Conservation (phyloP, 305 asterid genomes). For the Caryopteris hybrid region DNA sequence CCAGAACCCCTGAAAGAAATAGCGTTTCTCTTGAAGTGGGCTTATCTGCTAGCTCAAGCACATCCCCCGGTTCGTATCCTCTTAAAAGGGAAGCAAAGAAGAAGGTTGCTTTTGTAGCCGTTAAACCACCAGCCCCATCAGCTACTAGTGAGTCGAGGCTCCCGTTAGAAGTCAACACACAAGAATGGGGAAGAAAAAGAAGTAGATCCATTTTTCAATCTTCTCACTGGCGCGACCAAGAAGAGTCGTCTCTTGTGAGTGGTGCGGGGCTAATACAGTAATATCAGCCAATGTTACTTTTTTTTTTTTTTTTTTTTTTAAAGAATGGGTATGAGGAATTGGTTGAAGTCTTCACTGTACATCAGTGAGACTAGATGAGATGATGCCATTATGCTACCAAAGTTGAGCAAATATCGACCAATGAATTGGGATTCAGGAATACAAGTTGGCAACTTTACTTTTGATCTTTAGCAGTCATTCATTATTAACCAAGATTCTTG, state of each 20-base stretch:
- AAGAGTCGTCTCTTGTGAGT: conserved; percentile 17
- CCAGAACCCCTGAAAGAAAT: conserved; percentile 13
- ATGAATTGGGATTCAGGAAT: too few species aligned
- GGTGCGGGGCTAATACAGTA: not conserved
- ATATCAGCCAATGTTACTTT: not conserved
- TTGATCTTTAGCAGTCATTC: too few species aligned
- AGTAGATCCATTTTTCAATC: conserved; percentile 49
- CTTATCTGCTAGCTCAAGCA: conserved; percentile 16
- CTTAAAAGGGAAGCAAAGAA: conserved; percentile 26
- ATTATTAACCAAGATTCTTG: too few species aligned
- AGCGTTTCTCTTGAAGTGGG: conserved; percentile 5
- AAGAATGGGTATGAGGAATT: too few species aligned
- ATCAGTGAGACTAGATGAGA: too few species aligned
- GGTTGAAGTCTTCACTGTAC: too few species aligned
- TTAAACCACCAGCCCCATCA: conserved; percentile 41
- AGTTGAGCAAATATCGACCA: too few species aligned
- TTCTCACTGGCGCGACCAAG: conserved; percentile 44
- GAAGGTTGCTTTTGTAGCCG: conserved; percentile 70
- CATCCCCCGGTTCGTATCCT: conserved; percentile 16
- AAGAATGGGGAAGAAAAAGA: conserved; percentile 32
- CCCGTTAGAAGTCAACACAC: conserved; percentile 18
- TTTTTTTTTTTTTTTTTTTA: too few species aligned
- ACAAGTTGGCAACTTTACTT: too few species aligned
- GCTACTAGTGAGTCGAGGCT: conserved; percentile 22
- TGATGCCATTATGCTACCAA: too few species aligned